Base-by-base conservation (phyloP, 1,139 yeast genomes). In the Geotrichum phurueaensis region DNA sequence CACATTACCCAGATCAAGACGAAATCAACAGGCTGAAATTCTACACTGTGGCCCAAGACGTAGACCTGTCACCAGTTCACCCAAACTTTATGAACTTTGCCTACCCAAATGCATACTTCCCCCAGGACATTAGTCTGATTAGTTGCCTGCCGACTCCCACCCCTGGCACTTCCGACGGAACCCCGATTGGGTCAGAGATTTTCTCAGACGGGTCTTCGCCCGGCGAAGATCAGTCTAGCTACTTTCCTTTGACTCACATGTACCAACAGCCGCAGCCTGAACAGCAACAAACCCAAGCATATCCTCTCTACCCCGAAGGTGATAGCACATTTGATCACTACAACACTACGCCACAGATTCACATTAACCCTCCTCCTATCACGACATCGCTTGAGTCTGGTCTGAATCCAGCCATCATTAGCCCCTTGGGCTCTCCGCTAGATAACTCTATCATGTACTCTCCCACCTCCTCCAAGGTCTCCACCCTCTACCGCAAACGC, bases 121-220 rank as follows among this genome's bases (percentile, higher is more conserved):
- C 48, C 33, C 22, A 36, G 18, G 48, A 52, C 39, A 15, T 43
- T 18, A 23, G 47, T 10, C n/a, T 31, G 39, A n/a, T 54, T 23
- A 36, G 43, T 36, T 54, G 18, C 23, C 20, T 54, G 51, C 57
- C 57, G n/a, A 36, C 56, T 12, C 57, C 57, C 29, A 27, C 47
- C 10, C 27, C 43, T 2, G 43, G 43, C 15, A n/a, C 18, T 5
- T 54, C 33, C 10, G 57, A 54, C 52, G 57, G 47, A n/a, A 18
- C 25, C 4, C 43, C 45, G 15, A 31, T 51, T 15, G 57, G 33
- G 13, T 39, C 50, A 2, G 57, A 54, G 15, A 5, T 48, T 15
- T 15, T 47, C 13, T 54, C 57, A 9, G 57, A 54, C 27, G 13
- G 45, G 7, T 54, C 57, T 18, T 54, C 57, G 15, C 57, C 57